Percentiles rank a stretch among this genome's conserved stretches.
phyloP scores from a whole-genome alignment of 148 eudicot genomes.

The Rhododendron williamsianum region DNA sequence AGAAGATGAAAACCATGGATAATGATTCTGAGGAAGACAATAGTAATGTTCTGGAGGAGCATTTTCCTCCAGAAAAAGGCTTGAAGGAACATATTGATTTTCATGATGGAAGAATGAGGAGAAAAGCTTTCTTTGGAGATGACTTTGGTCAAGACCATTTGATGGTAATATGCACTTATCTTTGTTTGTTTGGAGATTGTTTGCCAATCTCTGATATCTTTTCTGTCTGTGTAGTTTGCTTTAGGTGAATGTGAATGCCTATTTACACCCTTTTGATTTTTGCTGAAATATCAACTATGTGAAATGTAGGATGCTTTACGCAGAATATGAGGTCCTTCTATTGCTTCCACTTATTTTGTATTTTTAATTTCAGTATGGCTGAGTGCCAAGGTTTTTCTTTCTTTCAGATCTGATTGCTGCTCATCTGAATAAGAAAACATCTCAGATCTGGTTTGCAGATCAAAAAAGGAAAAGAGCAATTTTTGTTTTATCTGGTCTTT shows the following conservation, averaged over 20 bases:
- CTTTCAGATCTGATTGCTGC: not conserved
- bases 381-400: not conserved
- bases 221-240: not conserved
- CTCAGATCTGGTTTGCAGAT: not conserved
- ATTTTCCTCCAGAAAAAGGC: constrained; percentile 12
- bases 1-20: constrained; percentile 10
- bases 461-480: not conserved
- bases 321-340: not conserved
- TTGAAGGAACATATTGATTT: constrained; percentile 52
- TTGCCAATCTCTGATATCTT: not conserved
- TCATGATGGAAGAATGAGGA: constrained; percentile 67
- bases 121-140: constrained; percentile 62
- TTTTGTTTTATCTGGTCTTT: not conserved
- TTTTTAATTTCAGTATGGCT: not conserved
- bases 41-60: constrained; percentile 13
- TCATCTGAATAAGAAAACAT: not conserved
- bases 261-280: not conserved
- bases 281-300: not conserved
- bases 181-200: constrained; percentile 7
- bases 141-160: constrained; percentile 33
- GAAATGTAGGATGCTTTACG: not conserved
- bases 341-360: not conserved
- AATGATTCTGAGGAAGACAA: constrained; percentile 30
- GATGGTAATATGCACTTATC: constrained; percentile 35
- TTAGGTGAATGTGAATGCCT: not conserved